phyloP scores from a whole-genome alignment of 257 asterid species.

The Solanum gandarillasii region DNA sequence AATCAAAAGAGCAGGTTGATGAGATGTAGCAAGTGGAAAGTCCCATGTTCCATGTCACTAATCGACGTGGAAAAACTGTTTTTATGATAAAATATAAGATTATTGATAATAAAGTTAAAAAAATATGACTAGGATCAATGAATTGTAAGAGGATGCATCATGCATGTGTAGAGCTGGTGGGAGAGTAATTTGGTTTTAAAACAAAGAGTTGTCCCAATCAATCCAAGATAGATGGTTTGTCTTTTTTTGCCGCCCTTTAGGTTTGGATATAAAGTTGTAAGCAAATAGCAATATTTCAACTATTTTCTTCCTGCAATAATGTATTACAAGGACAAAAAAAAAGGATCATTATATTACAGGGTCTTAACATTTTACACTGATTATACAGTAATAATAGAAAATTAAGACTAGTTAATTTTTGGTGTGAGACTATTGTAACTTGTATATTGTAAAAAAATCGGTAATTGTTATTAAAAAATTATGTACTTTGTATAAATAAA shows the following conservation, averaged over 20 bases:
- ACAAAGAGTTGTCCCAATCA: not conserved
- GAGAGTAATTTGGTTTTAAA: not conserved
- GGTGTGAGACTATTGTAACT: not conserved
- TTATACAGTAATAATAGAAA: not conserved
- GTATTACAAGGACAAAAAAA: not conserved
- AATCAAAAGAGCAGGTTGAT: not conserved
- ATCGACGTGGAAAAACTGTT: not conserved
- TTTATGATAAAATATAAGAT: too few relatives aligned
- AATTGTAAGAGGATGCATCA: not conserved
- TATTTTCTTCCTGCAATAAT: not conserved
- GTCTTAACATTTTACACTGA: not conserved
- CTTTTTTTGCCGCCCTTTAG: not conserved
- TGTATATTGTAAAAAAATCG: not conserved
- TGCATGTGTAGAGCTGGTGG: not conserved
- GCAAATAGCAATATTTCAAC: not conserved
- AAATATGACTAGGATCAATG: not conserved
- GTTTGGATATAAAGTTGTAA: not conserved
- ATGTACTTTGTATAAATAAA: not conserved
- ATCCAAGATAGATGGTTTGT: not conserved
- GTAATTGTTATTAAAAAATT: not conserved
- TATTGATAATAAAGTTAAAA: not conserved
- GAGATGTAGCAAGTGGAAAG: not conserved
- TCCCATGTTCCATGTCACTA: slow-evolving; percentile 1
- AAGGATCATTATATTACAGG: not conserved
- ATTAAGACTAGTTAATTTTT: not conserved